Base-by-base conservation (phyloP, 2,329 filamentous ascomycete species). In the Neopestalotiopsis sp. region DNA sequence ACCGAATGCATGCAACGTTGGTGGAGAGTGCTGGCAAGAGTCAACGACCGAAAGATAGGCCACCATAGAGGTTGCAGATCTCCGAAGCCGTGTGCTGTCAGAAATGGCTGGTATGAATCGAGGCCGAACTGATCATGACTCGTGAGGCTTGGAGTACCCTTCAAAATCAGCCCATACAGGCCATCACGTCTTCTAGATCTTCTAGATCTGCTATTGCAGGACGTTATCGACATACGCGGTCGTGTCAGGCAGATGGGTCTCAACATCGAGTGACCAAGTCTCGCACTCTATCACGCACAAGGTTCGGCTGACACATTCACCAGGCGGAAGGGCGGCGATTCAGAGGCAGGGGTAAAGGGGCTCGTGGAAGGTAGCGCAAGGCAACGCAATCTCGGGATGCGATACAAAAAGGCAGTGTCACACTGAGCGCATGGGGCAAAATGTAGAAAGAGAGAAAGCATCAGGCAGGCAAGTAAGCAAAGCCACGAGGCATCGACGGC, bases 211-310 rank as follows among this genome's bases (percentile, higher is more conserved):
- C 42, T 14, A 13, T 66, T 28, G 57, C 57, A 30, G 24, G 57
- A 30, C 20, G 52, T 57, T 58, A 38, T n/a, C 65, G 24, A 24
- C 32, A 57, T 30, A 38, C 65, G 52, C n/a, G n/a, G n/a, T 10
- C 57, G 52, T 67, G 65, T 67, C 52, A 67, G 52, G 65, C 56
- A 60, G 38, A 60, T 61, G 57, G 52, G 65, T 45, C 56, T 67
- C 40, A 56, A 30, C 57, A 42, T 60, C 57, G 32, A 60, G 20
- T 14, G 57, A 59, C 65, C 58, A 67, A 38, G 65, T 67, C 65
- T 67, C 65, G 30, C 34, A 60, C 65, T 20, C 45, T 58, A 59
- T 67, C 65, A 67, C 52, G n/a, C 45, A 59, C 65, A 45, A 67
- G 30, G 13, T 57, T 56, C n/a, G 63, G 40, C 30, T 60, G 65